These are phyloP conservation scores for Cryptococcus neoformans DNA, from an alignment of 1,284 basidiomycete species.

Conservation along the genomic window DNA sequence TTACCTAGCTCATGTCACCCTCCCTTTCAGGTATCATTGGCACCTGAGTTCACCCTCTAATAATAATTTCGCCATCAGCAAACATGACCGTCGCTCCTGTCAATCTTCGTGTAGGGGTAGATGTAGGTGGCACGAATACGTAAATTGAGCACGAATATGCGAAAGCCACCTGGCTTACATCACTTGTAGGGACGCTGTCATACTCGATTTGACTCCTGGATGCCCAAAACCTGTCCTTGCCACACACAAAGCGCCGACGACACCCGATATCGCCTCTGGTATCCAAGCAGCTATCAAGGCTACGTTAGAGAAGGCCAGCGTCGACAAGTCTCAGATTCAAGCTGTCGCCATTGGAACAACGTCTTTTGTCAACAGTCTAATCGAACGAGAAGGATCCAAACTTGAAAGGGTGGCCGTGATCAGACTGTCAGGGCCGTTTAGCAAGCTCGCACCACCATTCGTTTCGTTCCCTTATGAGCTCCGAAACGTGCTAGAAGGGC, in stretches of 20 bases:
- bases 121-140: conserved; percentile 52
- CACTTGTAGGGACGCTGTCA: conserved; percentile 52
- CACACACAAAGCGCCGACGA: conserved; percentile 56
- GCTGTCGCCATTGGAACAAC: conserved; percentile 38
- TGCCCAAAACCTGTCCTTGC: conserved; percentile 50
- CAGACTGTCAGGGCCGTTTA: conserved; percentile 33
- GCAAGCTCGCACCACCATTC: conserved; percentile 29
- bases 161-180: not conserved
- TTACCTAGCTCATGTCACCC: not conserved
- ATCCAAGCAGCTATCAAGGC: conserved; percentile 43
- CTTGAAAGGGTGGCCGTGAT: conserved; percentile 36
- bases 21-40: not conserved
- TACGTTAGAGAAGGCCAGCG: conserved; percentile 20
- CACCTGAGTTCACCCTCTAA: conserved; percentile 16
- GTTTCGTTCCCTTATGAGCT: conserved; percentile 33
- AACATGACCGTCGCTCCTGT: conserved; percentile 11
- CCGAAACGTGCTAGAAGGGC: conserved; percentile 28
- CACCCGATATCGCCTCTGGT: conserved; percentile 56
- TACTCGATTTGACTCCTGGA: conserved; percentile 52
- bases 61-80: not conserved
- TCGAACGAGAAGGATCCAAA: conserved; percentile 23
- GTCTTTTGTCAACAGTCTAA: conserved; percentile 36
- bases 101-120: conserved; percentile 52
- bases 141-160: not conserved
- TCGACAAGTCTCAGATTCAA: conserved; percentile 18